Percentiles rank a stretch among this genome's conserved stretches.
phyloP scores from a whole-genome alignment of 345 rosid species.

The Salix arbutifolia region DNA sequence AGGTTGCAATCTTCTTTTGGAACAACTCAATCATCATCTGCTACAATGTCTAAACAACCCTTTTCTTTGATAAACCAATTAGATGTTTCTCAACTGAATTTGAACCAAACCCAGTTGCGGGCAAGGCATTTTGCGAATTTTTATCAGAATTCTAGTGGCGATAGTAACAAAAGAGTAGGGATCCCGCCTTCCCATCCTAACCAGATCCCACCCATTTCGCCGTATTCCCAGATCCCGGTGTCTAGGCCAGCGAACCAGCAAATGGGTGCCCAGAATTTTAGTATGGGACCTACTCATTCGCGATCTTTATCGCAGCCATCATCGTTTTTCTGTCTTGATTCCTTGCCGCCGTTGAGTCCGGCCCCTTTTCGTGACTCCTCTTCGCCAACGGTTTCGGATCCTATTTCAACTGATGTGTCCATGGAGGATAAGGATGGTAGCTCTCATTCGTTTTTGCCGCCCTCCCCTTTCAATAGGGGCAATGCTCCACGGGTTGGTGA shows the following conservation, averaged over 20 bases:
- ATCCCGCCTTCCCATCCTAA: conserved; percentile 87
- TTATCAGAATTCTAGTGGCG: conserved; percentile 38
- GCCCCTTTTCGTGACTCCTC: conserved; percentile 56
- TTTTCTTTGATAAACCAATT: conserved; percentile 44
- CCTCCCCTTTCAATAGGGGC: conserved; percentile 57
- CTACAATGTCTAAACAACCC: conserved; percentile 45
- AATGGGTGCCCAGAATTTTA: conserved; percentile 43
- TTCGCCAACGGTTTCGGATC: conserved; percentile 35
- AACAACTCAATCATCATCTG: conserved; percentile 32
- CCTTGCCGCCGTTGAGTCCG: conserved; percentile 76
- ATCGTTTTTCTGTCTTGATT: conserved; percentile 71
- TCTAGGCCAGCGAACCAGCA: conserved; percentile 52
- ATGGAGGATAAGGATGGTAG: conserved; percentile 63
- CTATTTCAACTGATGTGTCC: conserved; percentile 45
- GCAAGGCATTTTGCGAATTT: conserved; percentile 52
- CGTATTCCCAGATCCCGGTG: conserved; percentile 76
- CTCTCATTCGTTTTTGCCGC: conserved; percentile 56
- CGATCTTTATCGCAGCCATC: conserved; percentile 83
- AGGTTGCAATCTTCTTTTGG: conserved; percentile 66
- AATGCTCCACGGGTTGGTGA: conserved; percentile 45
- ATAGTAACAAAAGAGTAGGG: conserved; percentile 51
- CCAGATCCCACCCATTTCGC: conserved; percentile 83
- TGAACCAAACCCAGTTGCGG: conserved; percentile 48
- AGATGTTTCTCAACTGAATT: conserved; percentile 48
- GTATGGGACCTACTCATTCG: conserved; percentile 55